Evolutionary conservation across 2,329 filamentous ascomycete genomes (phyloP), one percentile per base, ranked within the genome.

Genomic region (Penicillium sp.): DNA sequence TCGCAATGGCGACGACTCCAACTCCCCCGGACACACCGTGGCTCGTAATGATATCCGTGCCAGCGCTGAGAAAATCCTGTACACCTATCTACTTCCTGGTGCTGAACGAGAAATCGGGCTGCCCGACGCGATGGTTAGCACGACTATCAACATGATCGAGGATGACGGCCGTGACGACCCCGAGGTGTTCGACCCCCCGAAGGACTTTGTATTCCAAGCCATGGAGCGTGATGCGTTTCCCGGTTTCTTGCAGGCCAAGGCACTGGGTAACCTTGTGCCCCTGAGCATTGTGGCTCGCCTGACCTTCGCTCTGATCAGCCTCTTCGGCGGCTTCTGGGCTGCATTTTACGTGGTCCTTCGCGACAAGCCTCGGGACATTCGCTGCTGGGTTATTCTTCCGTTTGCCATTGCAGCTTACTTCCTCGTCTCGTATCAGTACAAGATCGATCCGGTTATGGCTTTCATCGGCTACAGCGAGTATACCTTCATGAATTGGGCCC

Each of bases 221-320:
- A 98, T 98, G 93, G 95, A 98, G 74, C 83, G 95, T 48, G 93
- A 98, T 74, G 93, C 95, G n/a, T 98, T 95, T 68, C 93, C 95
- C 0, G 92, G 92, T 1, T 98, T 98, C 72, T 78, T 98, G 51
- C 82, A 92, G 66, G 89, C 89, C 74, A 97, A 97, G 74, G 93
- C 93, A 2, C 78, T 98, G 23, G 95, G 95, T 52, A 98, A 98
- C 65, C 80, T 98, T 12, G 92, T 98, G 25, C 93, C 92, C 3
- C 83, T 92, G 13, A 95, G 89, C 41, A 85, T 95, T 59, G 83
- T 97, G 66, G 79, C 95, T 60, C 82, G 93, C 46, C 76, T 97
- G 44, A 89, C 95, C 40, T 69, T 95, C 58, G 93, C 92, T 31
- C 79, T 98, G 45, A 77, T 93, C 42, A 81, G 87, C 57, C 85